Evolutionary conservation across 169 alveolate species (phyloP), one percentile per base, ranked within the genome.

Genomic region (Plasmodium cynomolgi): DNA sequence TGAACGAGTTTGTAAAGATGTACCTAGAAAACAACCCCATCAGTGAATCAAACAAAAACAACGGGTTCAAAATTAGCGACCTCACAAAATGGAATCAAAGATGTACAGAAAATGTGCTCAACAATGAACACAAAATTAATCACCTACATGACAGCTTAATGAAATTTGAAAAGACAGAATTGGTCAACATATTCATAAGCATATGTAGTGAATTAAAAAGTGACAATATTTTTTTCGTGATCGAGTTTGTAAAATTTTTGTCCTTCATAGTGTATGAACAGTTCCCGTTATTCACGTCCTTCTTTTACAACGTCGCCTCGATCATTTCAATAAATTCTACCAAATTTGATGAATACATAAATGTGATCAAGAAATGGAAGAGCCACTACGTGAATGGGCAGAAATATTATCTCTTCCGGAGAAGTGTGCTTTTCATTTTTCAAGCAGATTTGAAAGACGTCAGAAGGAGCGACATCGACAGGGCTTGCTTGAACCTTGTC

Each of bases 251-350:
- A 20, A 88, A 88, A 58, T 88, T 88, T 81, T 3, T 88, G 33
- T 88, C 94, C 15, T 88, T 88, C 41, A 88, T 88, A 56, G 94
- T 88, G 20, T 88, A 88, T 58, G 90, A 80, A 47, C 94, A 88
- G 73, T 88, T 88, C 37, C 94, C 94, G 34, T 62, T 77, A 58
- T 88, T 80, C 54, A 88, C 94, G 2, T 88, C 94, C 47, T 88
- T 88, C 73, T 88, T 79, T 23, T 80, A 81, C 50, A 62, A 56
- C 17, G 34, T 88, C 13, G 90, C 94, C 1, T 88, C 94, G 23
- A 29, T 80, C 15, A 71, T 80, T 34, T 77, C 94, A 29, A 11
- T 62, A 15, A 68, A 79, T 5, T 56, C 82, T 33, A 44, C 39
- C n/a, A 77, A 88, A 54, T 88, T 88, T 80, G 83, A 80, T 26